Conservation (phyloP, 1,284 basidiomycete genomes). For the Wallemia hederae region DNA sequence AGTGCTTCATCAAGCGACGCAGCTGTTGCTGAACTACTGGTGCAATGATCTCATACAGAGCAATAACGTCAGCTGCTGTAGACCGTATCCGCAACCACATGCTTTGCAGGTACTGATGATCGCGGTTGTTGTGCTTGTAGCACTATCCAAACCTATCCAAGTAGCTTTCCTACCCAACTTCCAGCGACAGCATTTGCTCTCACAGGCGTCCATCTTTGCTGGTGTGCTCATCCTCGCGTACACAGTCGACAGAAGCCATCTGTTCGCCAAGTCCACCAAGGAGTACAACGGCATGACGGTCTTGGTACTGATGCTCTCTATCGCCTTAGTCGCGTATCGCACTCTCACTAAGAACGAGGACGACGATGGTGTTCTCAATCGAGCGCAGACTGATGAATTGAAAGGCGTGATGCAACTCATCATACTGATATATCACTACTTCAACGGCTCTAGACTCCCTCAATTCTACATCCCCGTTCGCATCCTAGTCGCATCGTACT, state of each 20-base stretch:
- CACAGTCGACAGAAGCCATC: constrained; percentile 43
- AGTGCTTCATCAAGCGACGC: constrained; percentile 38
- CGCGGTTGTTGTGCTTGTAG: constrained; percentile 24
- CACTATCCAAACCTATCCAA: constrained; percentile 12
- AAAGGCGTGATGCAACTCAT: constrained; percentile 94
- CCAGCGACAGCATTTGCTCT: neutral
- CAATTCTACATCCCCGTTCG: constrained; percentile 72
- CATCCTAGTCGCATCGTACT: constrained; percentile 56
- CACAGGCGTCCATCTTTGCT: neutral
- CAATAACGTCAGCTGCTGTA: constrained; percentile 51
- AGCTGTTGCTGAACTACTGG: constrained; percentile 43
- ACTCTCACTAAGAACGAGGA: constrained; percentile 41
- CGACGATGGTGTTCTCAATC: constrained; percentile 57
- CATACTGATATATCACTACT: constrained; percentile 66
- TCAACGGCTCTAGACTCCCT: constrained; percentile 54
- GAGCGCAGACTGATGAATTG: constrained; percentile 79
- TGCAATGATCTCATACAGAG: constrained; percentile 37
- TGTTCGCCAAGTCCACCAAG: constrained; percentile 70
- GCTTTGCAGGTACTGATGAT: constrained; percentile 32
- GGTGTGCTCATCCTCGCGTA: constrained; percentile 15
- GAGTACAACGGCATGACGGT: constrained; percentile 42
- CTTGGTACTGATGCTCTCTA: constrained; percentile 23
- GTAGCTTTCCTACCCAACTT: too few relatives aligned
- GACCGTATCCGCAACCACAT: constrained; percentile 35
- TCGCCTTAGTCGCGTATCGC: constrained; percentile 24